Percentiles rank a stretch among this genome's conserved stretches.
Evolutionary conservation across 1,139 yeast species (phyloP).

Genomic region (Yamadazyma atmosphaerica): DNA sequence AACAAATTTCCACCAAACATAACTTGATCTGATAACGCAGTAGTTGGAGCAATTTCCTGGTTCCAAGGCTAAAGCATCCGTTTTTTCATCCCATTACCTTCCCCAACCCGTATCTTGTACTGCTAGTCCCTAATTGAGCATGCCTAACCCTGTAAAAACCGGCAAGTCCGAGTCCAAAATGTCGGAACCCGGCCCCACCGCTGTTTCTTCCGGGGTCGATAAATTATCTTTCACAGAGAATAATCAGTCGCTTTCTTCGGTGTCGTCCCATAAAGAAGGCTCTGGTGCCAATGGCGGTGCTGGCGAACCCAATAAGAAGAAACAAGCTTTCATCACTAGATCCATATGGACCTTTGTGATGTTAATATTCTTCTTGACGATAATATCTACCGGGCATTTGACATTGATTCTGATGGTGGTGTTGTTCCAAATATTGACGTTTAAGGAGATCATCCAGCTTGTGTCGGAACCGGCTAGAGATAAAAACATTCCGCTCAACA

Average conservation of each 20-base stretch:
- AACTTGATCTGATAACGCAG: too few relatives aligned
- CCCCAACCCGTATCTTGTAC: too few relatives aligned
- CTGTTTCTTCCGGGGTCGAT: too few relatives aligned
- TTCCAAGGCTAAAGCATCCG: too few relatives aligned
- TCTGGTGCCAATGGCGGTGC: constrained; percentile 3
- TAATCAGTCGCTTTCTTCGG: not conserved
- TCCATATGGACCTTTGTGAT: constrained; percentile 95
- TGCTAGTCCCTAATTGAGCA: too few relatives aligned
- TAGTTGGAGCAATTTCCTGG: too few relatives aligned
- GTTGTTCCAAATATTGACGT: constrained; percentile 75
- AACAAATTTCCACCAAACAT: too few relatives aligned
- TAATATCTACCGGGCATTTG: constrained; percentile 85
- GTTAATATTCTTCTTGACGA: constrained; percentile 71
- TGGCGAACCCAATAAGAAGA: constrained; percentile 65
- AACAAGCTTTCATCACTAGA: constrained; percentile 81
- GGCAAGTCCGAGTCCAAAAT: too few relatives aligned
- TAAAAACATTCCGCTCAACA: constrained; percentile 78
- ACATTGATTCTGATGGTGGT: constrained; percentile 74
- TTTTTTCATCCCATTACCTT: too few relatives aligned
- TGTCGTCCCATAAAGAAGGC: not conserved
- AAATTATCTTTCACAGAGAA: not conserved
- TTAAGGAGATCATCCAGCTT: constrained; percentile 88
- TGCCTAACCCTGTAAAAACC: not conserved
- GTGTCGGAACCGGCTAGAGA: constrained; percentile 83
- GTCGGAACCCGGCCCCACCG: too few relatives aligned